Conservation (phyloP, 345 rosid genomes). For the Pugionium cornutum region DNA sequence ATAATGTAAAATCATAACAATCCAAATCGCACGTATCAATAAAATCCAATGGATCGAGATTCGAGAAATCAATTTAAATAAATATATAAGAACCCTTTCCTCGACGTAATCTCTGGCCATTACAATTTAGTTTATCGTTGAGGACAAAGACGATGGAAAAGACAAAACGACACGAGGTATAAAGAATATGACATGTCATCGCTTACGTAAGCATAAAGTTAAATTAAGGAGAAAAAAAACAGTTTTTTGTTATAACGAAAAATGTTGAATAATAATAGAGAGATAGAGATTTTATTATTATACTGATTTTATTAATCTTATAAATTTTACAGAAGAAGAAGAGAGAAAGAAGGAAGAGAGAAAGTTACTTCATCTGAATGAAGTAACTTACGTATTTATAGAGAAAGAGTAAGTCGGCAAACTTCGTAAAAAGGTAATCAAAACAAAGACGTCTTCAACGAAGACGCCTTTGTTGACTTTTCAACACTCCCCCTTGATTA, state of each 20-base stretch:
- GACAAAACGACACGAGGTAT: slow-evolving; percentile 32
- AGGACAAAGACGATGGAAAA: slow-evolving; percentile 31
- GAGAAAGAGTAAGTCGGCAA: no score
- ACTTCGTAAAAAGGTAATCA: no score
- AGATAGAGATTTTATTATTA: no score
- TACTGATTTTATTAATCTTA: no score
- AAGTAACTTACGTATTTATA: no score
- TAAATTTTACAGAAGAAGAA: no score
- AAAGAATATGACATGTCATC: slow-evolving; percentile 29
- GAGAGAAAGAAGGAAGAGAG: no score
- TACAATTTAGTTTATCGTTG: slow-evolving; percentile 27
- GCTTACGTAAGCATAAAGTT: slow-evolving; percentile 30
- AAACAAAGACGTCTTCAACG: no score
- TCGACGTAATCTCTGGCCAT: slow-evolving; percentile 38
- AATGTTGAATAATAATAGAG: no score
- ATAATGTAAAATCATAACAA: slow-evolving; percentile 19
- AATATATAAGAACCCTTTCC: slow-evolving; percentile 28
- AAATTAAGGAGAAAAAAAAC: slow-evolving; percentile 11
- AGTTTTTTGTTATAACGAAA: neutral
- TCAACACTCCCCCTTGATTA: no score
- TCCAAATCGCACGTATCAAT: slow-evolving; percentile 31
- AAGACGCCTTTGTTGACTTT: no score
- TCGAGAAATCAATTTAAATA: slow-evolving; percentile 27
- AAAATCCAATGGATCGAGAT: slow-evolving; percentile 34
- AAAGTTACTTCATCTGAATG: no score